phyloP scores from a whole-genome alignment of 768 basidiomycete genomes.

The Boletus fagicola region DNA sequence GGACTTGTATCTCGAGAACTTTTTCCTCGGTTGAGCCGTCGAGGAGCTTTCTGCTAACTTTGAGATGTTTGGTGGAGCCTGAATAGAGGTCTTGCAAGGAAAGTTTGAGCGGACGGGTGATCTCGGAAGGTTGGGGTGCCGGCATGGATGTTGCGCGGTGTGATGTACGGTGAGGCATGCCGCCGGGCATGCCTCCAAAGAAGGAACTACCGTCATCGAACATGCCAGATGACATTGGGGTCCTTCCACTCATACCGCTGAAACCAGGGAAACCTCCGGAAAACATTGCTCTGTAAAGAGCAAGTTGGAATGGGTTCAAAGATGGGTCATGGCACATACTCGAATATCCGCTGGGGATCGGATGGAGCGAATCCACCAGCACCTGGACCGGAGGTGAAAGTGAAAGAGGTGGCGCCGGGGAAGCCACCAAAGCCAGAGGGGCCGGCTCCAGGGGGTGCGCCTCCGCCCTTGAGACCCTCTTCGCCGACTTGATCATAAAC shows the following conservation, averaged over 20 bases:
- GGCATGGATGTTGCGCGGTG: constrained; percentile 32
- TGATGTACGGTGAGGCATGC: constrained; percentile 52
- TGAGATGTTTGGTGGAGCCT: constrained; percentile 85
- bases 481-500: constrained; percentile 94
- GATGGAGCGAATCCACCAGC: constrained; percentile 64
- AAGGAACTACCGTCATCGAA: constrained; percentile 37
- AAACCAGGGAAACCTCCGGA: constrained; percentile 35
- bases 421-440: constrained; percentile 43
- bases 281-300: constrained; percentile 54
- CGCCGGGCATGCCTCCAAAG: constrained; percentile 48
- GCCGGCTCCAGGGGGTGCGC: constrained; percentile 51
- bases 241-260: constrained; percentile 41
- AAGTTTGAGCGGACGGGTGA: constrained; percentile 79
- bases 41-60: constrained; percentile 73
- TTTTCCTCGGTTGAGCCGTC: constrained; percentile 80
- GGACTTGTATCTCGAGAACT: constrained; percentile 74
- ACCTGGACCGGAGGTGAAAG: constrained; percentile 51
- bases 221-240: constrained; percentile 31
- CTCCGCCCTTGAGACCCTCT: constrained; percentile 83
- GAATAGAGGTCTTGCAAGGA: constrained; percentile 83
- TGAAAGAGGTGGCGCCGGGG: constrained; percentile 52
- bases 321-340: constrained; percentile 48
- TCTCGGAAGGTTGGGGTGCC: constrained; percentile 48
- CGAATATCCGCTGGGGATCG: constrained; percentile 88
- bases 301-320: constrained; percentile 4